Percentiles rank a stretch among this genome's conserved stretches.
phyloP scores from a whole-genome alignment of 768 basidiomycete genomes.

The Rhizopogon vesiculosus region DNA sequence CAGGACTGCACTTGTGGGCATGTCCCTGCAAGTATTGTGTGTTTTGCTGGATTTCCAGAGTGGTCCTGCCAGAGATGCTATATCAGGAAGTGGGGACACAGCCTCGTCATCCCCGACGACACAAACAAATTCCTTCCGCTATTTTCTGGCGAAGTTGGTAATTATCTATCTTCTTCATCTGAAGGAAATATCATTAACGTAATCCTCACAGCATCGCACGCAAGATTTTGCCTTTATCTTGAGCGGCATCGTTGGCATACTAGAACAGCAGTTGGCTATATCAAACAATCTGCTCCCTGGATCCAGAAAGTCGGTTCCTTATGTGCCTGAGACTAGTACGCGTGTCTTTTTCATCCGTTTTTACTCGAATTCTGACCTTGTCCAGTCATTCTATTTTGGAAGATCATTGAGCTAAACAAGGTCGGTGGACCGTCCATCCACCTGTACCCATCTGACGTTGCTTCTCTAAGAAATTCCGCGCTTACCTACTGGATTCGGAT shows the following conservation, averaged over 20 bases:
- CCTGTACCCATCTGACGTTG: not conserved
- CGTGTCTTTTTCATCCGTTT: slow-evolving; percentile 5
- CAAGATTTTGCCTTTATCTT: slow-evolving; percentile 87
- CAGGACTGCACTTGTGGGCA: slow-evolving; percentile 63
- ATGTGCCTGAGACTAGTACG: slow-evolving; percentile 79
- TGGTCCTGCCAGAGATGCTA: slow-evolving; percentile 58
- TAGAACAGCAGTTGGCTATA: slow-evolving; percentile 73
- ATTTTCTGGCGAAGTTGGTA: slow-evolving; percentile 88
- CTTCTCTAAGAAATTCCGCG: slow-evolving; percentile 78
- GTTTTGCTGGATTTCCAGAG: slow-evolving; percentile 79
- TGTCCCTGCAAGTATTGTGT: slow-evolving; percentile 74
- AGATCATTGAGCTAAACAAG: slow-evolving; percentile 90
- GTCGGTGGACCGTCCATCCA: slow-evolving; percentile 32
- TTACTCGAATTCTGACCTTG: slow-evolving; percentile 7
- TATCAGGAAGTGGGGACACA: slow-evolving; percentile 37
- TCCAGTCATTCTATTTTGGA: slow-evolving; percentile 81
- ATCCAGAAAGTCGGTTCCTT: slow-evolving; percentile 77
- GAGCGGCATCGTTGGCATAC: slow-evolving; percentile 60
- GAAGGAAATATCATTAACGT: slow-evolving; percentile 7
- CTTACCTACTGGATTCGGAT: slow-evolving; percentile 77
- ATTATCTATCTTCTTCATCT: slow-evolving; percentile 2
- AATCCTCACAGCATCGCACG: slow-evolving; percentile 64
- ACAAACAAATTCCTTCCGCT: slow-evolving; percentile 84
- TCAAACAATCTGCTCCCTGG: slow-evolving; percentile 78
- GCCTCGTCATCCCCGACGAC: slow-evolving; percentile 47